phyloP scores from a whole-genome alignment of 768 basidiomycete species.

The Tricholoma matsutake region DNA sequence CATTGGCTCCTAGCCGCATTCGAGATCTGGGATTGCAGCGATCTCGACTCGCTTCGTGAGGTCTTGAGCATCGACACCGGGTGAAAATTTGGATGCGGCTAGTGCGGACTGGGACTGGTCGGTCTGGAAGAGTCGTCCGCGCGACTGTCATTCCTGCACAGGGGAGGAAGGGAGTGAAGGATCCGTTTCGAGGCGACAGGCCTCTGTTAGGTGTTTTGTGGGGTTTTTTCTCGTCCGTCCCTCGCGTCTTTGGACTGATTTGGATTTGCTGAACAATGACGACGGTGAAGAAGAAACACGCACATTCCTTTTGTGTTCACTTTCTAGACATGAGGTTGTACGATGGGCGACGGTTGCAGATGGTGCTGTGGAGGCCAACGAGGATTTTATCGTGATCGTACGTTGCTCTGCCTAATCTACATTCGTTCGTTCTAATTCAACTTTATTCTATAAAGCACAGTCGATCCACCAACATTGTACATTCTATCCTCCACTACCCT shows the following conservation, averaged over 20 bases:
- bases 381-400: slow-evolving; percentile 56
- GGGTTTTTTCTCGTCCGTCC: slow-evolving; percentile 8
- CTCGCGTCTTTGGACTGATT: not conserved
- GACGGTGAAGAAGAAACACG: slow-evolving; percentile 12
- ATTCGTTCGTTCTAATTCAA: not conserved
- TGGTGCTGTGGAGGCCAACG: slow-evolving; percentile 36
- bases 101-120: not conserved
- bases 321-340: slow-evolving; percentile 46
- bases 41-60: slow-evolving; percentile 43
- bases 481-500: slow-evolving; percentile 57
- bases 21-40: slow-evolving; percentile 62
- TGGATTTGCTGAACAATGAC: not conserved
- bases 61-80: slow-evolving; percentile 42
- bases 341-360: slow-evolving; percentile 44
- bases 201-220: slow-evolving; percentile 35
- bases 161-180: slow-evolving; percentile 17
- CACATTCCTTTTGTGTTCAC: slow-evolving; percentile 29
- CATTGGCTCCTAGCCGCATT: slow-evolving; percentile 30
- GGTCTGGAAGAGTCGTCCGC: slow-evolving; percentile 21
- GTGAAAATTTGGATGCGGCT: not conserved
- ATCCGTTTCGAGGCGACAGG: slow-evolving; percentile 23
- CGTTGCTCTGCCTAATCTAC: slow-evolving; percentile 20
- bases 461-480: slow-evolving; percentile 50
- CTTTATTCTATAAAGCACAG: slow-evolving; percentile 47
- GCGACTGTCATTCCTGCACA: slow-evolving; percentile 39